Percentiles rank a stretch among this genome's conserved stretches.
phyloP scores from a whole-genome alignment of 2,329 filamentous ascomycete genomes.

The Fusarium udum region DNA sequence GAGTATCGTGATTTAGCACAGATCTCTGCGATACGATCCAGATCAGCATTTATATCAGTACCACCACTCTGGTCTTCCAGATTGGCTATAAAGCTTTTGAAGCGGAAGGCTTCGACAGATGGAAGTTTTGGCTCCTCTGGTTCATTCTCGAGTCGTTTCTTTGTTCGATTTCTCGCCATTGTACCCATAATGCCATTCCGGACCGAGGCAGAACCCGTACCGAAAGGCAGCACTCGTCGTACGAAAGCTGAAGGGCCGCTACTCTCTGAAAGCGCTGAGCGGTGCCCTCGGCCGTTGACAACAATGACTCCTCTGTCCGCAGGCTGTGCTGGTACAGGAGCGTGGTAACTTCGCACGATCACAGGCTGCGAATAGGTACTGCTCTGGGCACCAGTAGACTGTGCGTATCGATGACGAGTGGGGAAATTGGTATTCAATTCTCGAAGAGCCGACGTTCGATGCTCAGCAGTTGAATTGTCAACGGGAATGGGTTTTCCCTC shows the following conservation, averaged over 20 bases:
- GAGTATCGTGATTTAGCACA: constrained; percentile 72
- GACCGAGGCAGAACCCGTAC: constrained; percentile 44
- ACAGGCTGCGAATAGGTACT: constrained; percentile 73
- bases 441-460: constrained; percentile 68
- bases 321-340: constrained; percentile 51
- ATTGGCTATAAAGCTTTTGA: constrained; percentile 70
- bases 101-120: constrained; percentile 70
- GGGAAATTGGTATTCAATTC: constrained; percentile 68
- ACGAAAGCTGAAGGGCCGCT: constrained; percentile 44
- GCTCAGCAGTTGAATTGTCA: constrained; percentile 63
- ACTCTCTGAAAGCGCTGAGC: constrained; percentile 41
- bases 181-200: constrained; percentile 53
- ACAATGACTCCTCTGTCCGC: constrained; percentile 45
- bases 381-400: constrained; percentile 64
- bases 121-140: constrained; percentile 60
- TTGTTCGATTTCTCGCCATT: constrained; percentile 57
- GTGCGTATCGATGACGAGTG: constrained; percentile 65
- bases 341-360: constrained; percentile 71
- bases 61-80: constrained; percentile 56
- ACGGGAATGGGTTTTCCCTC: constrained; percentile 65
- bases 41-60: constrained; percentile 63
- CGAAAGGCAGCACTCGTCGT: constrained; percentile 48
- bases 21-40: constrained; percentile 73
- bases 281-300: constrained; percentile 43
- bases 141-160: constrained; percentile 46